These are phyloP conservation scores for Debaryomyces tyrocola DNA, from an alignment of 805 yeast genomes.

Conservation along the genomic window DNA sequence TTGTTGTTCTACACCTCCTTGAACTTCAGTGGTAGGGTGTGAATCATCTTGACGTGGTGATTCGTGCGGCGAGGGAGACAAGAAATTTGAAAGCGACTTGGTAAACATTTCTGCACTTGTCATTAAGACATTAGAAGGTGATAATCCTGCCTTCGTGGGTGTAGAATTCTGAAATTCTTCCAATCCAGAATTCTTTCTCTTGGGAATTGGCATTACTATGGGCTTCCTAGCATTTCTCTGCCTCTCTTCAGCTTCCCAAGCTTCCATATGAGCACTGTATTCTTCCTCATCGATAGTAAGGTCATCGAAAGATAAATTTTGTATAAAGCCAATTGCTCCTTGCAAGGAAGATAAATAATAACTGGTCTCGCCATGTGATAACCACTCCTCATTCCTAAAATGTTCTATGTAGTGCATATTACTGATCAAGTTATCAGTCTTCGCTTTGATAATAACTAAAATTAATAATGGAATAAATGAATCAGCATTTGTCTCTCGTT, in stretches of 20 bases:
- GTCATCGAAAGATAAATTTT: conserved; percentile 54
- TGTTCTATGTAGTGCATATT: conserved; percentile 84
- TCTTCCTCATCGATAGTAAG: conserved; percentile 64
- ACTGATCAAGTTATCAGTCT: conserved; percentile 64
- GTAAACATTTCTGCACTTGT: conserved; percentile 53
- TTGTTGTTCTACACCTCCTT: not conserved
- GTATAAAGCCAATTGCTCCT: conserved; percentile 82
- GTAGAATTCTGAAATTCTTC: conserved; percentile 16
- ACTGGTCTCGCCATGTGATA: conserved; percentile 80
- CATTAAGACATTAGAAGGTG: conserved; percentile 40
- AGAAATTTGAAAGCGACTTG: conserved; percentile 45
- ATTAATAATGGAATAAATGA: conserved; percentile 88
- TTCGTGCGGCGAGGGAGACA: conserved; percentile 38
- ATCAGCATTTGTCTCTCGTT: conserved; percentile 81
- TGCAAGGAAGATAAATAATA: conserved; percentile 89
- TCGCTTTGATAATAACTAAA: conserved; percentile 70
- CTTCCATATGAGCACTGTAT: conserved; percentile 55
- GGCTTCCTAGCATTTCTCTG: conserved; percentile 9
- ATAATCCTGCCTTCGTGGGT: conserved; percentile 14
- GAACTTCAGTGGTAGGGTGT: conserved; percentile 4
- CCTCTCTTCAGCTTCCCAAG: conserved; percentile 41
- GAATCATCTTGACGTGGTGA: conserved; percentile 20
- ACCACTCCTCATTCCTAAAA: conserved; percentile 71
- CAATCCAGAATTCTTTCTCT: conserved; percentile 4
- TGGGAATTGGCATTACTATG: not conserved